Conservation (phyloP, 805 yeast species). For the Hanseniaspora meyeri region DNA sequence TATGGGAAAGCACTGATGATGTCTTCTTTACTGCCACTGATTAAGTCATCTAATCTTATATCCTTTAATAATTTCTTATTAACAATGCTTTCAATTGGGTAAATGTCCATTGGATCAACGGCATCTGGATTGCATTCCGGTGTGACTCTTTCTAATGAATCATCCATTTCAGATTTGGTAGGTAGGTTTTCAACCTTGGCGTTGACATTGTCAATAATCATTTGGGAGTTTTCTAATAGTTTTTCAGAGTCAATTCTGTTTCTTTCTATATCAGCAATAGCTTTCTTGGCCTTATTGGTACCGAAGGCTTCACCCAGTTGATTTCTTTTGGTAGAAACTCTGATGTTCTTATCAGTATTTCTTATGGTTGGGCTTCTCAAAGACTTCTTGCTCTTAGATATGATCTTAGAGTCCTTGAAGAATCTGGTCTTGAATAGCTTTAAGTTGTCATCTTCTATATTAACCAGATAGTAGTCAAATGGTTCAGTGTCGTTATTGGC, state of each 20-base stretch:
- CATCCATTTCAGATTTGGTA: conserved; percentile 48
- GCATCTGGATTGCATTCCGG: conserved; percentile 70
- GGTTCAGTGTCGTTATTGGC: conserved; percentile 26
- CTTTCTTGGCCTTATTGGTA: conserved; percentile 89
- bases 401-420: conserved; percentile 47
- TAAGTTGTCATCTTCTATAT: conserved; percentile 60
- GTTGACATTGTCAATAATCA: conserved; percentile 70
- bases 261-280: conserved; percentile 65
- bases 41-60: conserved; percentile 51
- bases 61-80: conserved; percentile 50
- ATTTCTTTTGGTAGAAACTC: conserved; percentile 50
- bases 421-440: conserved; percentile 51
- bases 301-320: conserved; percentile 93
- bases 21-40: conserved; percentile 43
- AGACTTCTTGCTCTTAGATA: conserved; percentile 47
- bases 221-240: conserved; percentile 60
- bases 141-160: conserved; percentile 64
- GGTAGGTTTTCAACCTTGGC: conserved; percentile 64
- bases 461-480: conserved; percentile 55
- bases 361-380: conserved; percentile 52
- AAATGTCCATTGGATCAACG: conserved; percentile 69
- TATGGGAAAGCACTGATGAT: conserved; percentile 53
- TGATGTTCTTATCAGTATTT: conserved; percentile 37
- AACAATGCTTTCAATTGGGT: conserved; percentile 60
- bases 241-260: conserved; percentile 79